Base-by-base conservation (phyloP, 805 yeast species). In the Vanderwaltozyma tropicalis region DNA sequence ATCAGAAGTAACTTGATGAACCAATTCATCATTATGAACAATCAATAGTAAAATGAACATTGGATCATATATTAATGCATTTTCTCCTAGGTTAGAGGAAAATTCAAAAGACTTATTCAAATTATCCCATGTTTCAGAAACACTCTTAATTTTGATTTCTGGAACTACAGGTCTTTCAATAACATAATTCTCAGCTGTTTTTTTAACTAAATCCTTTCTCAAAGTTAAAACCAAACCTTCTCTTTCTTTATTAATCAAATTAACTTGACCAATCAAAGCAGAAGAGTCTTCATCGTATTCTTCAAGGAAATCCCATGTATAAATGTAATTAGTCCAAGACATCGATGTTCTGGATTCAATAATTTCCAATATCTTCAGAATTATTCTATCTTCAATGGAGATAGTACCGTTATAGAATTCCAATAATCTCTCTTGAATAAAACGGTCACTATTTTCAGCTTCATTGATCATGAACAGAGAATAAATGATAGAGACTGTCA, bases 311-410 rank as follows among this genome's bases (percentile, higher is more conserved):
- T 81, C 87, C 94, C 94, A 83, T 31, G 69, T 63, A 25, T 67
- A 61, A 5, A 82, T 76, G 27, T 65, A 55, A 36, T 67, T 67
- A n/a, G 80, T 65, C 94, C 95, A 86, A 7, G 86, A 74, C 4
- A 57, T 47, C 12, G 69, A 60, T 6, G 67, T 48, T 3, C 60
- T 58, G 0, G 72, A 49, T 56, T 89, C 97, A 26, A 86, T 63
- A 11, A 55, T 53, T 38, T 67, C 64, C 32, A 89, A 52, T 1
- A 83, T 59, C 4, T 62, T 55, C 38, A 81, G 71, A 20, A 89
- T 51, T 2, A 87, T 41, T 37, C 73, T 52, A 52, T 89, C 96
- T 27, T 72, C 74, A 1, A 76, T 61, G 13, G 71, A 54, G 2
- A 66, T 60, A 0, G 88, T 67, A 4, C 95, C 96, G n/a, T 60